These are phyloP conservation scores for Boletus pseudopeckii DNA, from an alignment of 768 basidiomycete genomes.

Conservation along the genomic window DNA sequence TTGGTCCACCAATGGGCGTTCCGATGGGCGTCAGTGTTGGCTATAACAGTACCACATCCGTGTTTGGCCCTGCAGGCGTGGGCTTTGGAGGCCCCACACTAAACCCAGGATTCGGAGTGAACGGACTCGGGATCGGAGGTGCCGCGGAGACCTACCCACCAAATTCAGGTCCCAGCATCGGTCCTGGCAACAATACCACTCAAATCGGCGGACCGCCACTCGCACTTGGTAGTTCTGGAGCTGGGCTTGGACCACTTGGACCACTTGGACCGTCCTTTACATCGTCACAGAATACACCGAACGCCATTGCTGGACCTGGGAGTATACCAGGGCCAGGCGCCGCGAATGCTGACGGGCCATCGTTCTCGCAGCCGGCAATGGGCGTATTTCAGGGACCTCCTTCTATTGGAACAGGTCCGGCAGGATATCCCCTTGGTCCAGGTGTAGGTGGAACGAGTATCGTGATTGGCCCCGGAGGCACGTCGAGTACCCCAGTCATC, in stretches of 20 bases:
- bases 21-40: slow-evolving; percentile 17
- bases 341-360: slow-evolving; percentile 11
- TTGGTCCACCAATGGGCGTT: slow-evolving; percentile 21
- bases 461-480: slow-evolving; percentile 26
- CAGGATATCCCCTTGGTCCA: slow-evolving; percentile 22
- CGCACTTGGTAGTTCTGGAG: slow-evolving; percentile 7
- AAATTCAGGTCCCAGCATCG: slow-evolving; percentile 13
- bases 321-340: slow-evolving; percentile 10
- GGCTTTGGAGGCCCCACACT: slow-evolving; percentile 17
- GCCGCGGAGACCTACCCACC: slow-evolving; percentile 15
- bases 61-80: slow-evolving; percentile 14
- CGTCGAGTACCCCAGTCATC: slow-evolving; percentile 14
- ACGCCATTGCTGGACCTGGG: slow-evolving; percentile 4
- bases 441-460: slow-evolving; percentile 18
- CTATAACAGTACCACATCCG: slow-evolving; percentile 15
- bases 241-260: slow-evolving; percentile 2
- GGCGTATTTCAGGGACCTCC: slow-evolving; percentile 26
- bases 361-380: slow-evolving; percentile 27
- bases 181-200: background rate
- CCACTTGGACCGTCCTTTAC: background rate
- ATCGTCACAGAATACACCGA: slow-evolving; percentile 12
- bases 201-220: slow-evolving; percentile 11
- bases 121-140: slow-evolving; percentile 20
- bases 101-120: slow-evolving; percentile 19
- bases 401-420: slow-evolving; percentile 16